Base-by-base conservation (phyloP, 805 yeast species). In the Scheffersomyces spartinae region DNA sequence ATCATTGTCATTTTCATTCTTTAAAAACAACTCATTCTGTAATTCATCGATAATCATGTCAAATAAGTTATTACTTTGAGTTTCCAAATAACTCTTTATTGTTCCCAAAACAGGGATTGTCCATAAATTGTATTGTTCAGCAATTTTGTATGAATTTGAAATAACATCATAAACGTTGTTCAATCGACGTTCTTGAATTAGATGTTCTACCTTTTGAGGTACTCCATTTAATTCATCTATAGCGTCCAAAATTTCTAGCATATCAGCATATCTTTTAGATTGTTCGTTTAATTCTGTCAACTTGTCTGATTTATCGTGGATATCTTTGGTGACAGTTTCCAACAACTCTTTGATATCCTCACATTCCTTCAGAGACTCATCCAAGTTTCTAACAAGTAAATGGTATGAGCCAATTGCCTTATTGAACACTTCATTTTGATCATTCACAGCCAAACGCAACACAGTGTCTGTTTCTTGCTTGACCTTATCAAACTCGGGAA, bases 361-460 rank as follows among this genome's bases (percentile, higher is more conserved):
- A 2, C 81, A 60, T 12, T 68, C 67, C 6, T 61, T 55, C 39
- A 83, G 88, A 3, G 91, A 74, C 20, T 77, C 68, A 14, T 70
- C 57, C 12, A 86, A 62, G 1, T 75, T 61, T 22, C 67, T 60
- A 3, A 80, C 71, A 2, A 85, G 74, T 22, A 71, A 61, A 28
- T 83, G 77, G 49, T 83, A 88, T 4, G 88, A 76, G 0, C 94
- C 94, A 23, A 88, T 74, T 36, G 84, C 74, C 37, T 74, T 77
- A 46, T 83, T 85, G 53, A 88, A 85, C 2, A 83, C 75, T 45
- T 82, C 86, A 45, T 75, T 77, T 44, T 84, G 80, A 27, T 75
- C 80, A 36, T 77, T 78, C 15, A 86, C 95, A 2, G 86, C 82
- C 13, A 51, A 53, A 31, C 76, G 68, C 26, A 88, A 57, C 14